These are phyloP conservation scores for Mortierella polycephala DNA, from an alignment of 371 early-diverging fungal species.

Conservation along the genomic window DNA sequence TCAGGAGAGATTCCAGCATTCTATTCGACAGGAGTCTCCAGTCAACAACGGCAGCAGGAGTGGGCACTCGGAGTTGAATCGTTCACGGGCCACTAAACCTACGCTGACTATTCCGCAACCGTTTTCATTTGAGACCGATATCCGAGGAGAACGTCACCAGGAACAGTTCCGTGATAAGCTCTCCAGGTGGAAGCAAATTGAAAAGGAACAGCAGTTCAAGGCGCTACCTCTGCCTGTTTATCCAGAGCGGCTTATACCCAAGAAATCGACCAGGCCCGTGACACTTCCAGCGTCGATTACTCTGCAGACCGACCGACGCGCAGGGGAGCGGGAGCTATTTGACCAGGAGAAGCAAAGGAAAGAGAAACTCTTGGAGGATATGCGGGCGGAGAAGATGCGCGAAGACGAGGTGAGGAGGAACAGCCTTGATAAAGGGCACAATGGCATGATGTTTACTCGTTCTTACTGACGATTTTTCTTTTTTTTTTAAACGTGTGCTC, in stretches of 20 bases:
- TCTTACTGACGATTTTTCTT: too few relatives aligned
- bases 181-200: constrained; percentile 34
- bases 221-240: constrained; percentile 30
- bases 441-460: too few relatives aligned
- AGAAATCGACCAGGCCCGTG: constrained; percentile 32
- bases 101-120: constrained; percentile 36
- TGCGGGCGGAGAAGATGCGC: constrained; percentile 32
- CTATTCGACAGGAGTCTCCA: background rate
- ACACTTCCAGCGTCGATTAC: constrained; percentile 16
- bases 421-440: background rate
- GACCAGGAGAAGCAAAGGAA: constrained; percentile 25
- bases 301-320: constrained; percentile 28
- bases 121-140: constrained; percentile 33
- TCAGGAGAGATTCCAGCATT: constrained; percentile 10
- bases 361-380: constrained; percentile 29
- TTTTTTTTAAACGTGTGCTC: background rate
- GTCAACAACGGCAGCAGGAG: background rate
- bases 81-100: constrained; percentile 8
- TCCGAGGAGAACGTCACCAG: constrained; percentile 28
- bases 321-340: constrained; percentile 19
- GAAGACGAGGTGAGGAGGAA: constrained; percentile 38
- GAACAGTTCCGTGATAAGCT: constrained; percentile 35
- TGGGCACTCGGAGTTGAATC: background rate
- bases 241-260: constrained; percentile 26
- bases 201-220: constrained; percentile 34